Base-by-base conservation (phyloP, 805 yeast genomes). In the Zygosaccharomyces bisporus region DNA sequence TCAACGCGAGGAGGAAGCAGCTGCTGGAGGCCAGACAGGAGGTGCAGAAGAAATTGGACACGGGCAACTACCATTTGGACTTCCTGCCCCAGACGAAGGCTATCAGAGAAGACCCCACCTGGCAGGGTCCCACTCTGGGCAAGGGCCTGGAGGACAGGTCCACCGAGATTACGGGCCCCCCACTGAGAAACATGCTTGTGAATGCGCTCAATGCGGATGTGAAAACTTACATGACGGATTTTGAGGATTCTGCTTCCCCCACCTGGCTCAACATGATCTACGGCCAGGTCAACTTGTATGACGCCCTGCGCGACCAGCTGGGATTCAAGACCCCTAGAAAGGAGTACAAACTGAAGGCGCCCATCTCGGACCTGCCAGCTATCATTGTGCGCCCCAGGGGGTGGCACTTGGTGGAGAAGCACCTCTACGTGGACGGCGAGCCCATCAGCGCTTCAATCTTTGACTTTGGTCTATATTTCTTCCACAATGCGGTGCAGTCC, bases 341-440 rank as follows among this genome's bases (percentile, higher is more conserved):
- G 72, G 72, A 50, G 65, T 80, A 70, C 57, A 57, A 67, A 57
- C 70, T 75, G 73, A 44, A 73, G 75, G 81, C 81, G 59, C 72
- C 50, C 2, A 52, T 63, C 33, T 43, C 50, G 3, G 41, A 60
- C 16, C 50, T 82, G 41, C 91, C 91, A 49, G 85, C 89, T 34
- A 69, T 85, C 63, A 82, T 85, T 63, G 89, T 84, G 45, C 78
- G 95, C 71, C 95, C 95, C 60, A 77, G 95, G 71, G 93, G 95
- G 40, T 84, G 91, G 90, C 95, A 85, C 64, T 74, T 85, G 77
- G 80, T 72, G 27, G 95, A 85, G 62, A 74, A 76, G 63, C 95
- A 85, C 60, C 71, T 85, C 38, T 58, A 73, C 40, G 77, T 84
- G 46, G 90, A 83, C 60, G 85, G 81, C 46, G 86, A 81, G 65